Evolutionary conservation across 345 rosid genomes (phyloP).

Genomic region (Citrus sp.): DNA sequence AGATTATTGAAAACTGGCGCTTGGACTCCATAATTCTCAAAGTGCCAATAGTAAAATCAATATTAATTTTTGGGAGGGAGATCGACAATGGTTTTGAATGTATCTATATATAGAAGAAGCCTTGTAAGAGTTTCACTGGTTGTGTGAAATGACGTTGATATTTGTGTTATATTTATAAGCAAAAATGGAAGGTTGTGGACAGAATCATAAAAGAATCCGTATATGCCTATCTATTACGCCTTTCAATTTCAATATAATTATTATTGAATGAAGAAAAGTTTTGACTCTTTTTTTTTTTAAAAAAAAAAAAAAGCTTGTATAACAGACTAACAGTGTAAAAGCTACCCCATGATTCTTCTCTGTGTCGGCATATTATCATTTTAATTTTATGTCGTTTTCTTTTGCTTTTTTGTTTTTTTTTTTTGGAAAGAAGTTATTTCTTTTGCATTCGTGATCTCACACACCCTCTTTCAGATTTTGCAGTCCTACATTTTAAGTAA

Average conservation of each 20-base stretch:
- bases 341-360: background rate
- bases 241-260: background rate
- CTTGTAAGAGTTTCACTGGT: background rate
- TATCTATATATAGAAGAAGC: no score
- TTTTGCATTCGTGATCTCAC: background rate
- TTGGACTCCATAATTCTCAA: slow-evolving; percentile 28
- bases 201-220: background rate
- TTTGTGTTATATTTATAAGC: slow-evolving; percentile 17
- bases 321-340: background rate
- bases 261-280: no score
- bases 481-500: background rate
- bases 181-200: slow-evolving; percentile 12
- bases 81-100: no score
- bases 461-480: background rate
- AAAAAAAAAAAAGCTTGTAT: background rate
- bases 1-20: background rate
- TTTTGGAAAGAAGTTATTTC: background rate
- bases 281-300: no score
- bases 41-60: background rate
- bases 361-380: background rate
- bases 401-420: background rate
- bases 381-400: background rate
- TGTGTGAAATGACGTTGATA: background rate
- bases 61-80: no score
- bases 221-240: background rate